Percentiles rank a stretch among this genome's conserved stretches.
Conservation (phyloP, 495 filamentous ascomycete genomes). For the Aspergillus conjunctus region DNA sequence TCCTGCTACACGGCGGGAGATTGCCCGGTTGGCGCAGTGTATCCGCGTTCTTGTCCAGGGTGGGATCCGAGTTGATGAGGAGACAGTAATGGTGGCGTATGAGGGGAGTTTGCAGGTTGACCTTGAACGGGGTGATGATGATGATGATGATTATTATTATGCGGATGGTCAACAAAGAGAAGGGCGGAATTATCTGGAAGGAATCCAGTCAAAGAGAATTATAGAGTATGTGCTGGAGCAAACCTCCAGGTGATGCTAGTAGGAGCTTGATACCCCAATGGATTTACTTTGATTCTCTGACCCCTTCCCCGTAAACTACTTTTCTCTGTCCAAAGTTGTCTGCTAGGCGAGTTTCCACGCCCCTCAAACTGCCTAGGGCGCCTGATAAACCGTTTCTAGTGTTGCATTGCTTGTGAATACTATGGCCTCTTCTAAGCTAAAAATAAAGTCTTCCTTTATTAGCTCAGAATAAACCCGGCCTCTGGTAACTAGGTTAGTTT, state of each 20-base stretch:
- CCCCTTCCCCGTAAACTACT: neutral
- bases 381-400: too few species aligned
- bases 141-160: conserved; percentile 49
- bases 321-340: neutral
- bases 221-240: conserved; percentile 52
- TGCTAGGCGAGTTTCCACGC: too few species aligned
- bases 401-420: too few species aligned
- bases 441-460: too few species aligned
- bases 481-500: too few species aligned
- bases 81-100: conserved; percentile 82
- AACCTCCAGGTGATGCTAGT: neutral
- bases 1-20: conserved; percentile 78
- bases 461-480: too few species aligned
- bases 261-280: conserved; percentile 13
- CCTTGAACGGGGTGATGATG: conserved; percentile 55
- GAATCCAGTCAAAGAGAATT: conserved; percentile 65
- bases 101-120: conserved; percentile 75
- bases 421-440: too few species aligned
- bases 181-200: conserved; percentile 68
- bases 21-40: conserved; percentile 76
- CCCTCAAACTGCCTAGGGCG: too few species aligned
- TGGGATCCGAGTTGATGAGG: conserved; percentile 87
- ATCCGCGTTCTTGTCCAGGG: conserved; percentile 78
- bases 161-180: conserved; percentile 45
- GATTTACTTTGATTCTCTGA: neutral